Base-by-base conservation (phyloP, 2,329 filamentous ascomycete genomes). In the Eurotiales sp. region DNA sequence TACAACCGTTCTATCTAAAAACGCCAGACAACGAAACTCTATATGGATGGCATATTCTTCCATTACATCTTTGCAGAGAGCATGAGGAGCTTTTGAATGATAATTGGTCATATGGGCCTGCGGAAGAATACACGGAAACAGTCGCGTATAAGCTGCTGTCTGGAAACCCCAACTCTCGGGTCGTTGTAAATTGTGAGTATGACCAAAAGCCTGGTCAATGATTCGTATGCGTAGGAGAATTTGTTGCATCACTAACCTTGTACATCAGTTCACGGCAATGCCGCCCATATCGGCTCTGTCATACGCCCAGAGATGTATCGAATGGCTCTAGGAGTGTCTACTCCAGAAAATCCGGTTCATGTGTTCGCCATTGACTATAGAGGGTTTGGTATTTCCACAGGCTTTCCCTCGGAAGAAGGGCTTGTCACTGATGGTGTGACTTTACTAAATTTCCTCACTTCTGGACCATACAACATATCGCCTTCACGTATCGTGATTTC, bases 291-390 rank as follows among this genome's bases (percentile, higher is more conserved):
- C 25, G 90, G 86, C 15, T 88, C 95, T 66, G 84, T 83, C 54
- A 80, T 85, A 65, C 83, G 92, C 14, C 86, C 90, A 2, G 78
- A 84, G 27, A 87, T 84, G 51, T 95, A 95, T 66, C 88, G 90
- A 59, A 79, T 84, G 40, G 75, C 96, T 37, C 83, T 90, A 3
- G 81, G 86, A 47, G 83, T 85, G 2, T 87, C 86, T 2, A 80
- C 79, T 0, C 84, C 77, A 0, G 76, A 80, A 51, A 82, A 70
- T 44, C 72, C 73, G 1, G 61, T 90, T 50, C 91, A 96, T 64
- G 81, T 96, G 40, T 76, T 96, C n/a, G 82, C 89, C 34, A 84
- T 96, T 61, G 90, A 96, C 74, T 96, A 96, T 70, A 86, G 91
- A 15, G 91, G 91, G 6, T 96, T 89, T 60, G 91, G 90, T 1